Percentiles rank a stretch among this genome's conserved stretches.
Conservation (phyloP, 495 filamentous ascomycete genomes). For the Aspergillus nanangensis region DNA sequence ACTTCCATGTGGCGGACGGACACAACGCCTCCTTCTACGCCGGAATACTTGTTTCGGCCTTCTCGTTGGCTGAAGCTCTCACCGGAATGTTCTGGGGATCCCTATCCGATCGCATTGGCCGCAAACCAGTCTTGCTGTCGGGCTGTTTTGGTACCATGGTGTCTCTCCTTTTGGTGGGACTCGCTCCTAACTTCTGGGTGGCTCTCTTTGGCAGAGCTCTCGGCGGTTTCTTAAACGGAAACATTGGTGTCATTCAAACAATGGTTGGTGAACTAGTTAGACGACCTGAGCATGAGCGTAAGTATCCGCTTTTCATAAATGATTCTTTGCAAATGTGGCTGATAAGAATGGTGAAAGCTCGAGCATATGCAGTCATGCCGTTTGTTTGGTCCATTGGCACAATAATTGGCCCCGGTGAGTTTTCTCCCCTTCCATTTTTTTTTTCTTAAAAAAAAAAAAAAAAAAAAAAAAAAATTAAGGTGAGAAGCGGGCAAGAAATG, state of each 20-base stretch:
- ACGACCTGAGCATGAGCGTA: constrained; percentile 78
- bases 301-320: constrained; percentile 22
- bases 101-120: constrained; percentile 74
- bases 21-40: constrained; percentile 77
- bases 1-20: constrained; percentile 63
- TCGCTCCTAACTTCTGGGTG: constrained; percentile 74
- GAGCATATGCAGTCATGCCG: constrained; percentile 79
- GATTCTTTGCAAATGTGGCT: no score
- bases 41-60: constrained; percentile 80
- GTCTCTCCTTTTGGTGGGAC: constrained; percentile 77
- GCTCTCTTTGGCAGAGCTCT: constrained; percentile 71
- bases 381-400: constrained; percentile 87
- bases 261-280: constrained; percentile 83
- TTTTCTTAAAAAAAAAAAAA: no score
- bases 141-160: constrained; percentile 77
- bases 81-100: constrained; percentile 85
- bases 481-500: no score
- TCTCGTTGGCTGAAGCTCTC: constrained; percentile 72
- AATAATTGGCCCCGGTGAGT: constrained; percentile 66
- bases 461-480: no score
- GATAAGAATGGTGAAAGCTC: constrained; percentile 40
- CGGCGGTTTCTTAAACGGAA: constrained; percentile 79
- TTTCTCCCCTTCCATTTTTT: no score
- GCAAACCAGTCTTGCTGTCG: constrained; percentile 77
- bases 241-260: constrained; percentile 87